phyloP scores from a whole-genome alignment of 148 eudicot species.

The Selenicereus undatus region DNA sequence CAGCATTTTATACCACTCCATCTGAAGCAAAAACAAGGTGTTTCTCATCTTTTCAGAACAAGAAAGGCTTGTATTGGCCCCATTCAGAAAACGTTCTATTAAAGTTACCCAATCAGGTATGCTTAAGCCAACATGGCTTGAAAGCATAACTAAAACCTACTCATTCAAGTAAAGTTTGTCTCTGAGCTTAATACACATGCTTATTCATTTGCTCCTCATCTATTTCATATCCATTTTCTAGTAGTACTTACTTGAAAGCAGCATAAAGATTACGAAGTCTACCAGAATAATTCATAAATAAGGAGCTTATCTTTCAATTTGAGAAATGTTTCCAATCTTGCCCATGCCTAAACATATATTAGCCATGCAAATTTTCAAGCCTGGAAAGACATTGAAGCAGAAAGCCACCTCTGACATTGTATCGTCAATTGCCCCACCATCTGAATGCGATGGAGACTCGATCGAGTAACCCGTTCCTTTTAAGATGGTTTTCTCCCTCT shows the following conservation, averaged over 20 bases:
- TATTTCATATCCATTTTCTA: background rate
- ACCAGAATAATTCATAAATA: background rate
- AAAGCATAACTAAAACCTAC: background rate
- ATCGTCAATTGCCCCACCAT: conserved; percentile 52
- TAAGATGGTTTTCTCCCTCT: conserved; percentile 80
- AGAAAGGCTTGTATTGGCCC: background rate
- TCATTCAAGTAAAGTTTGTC: background rate
- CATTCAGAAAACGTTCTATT: conserved; percentile 4
- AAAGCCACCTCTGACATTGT: conserved; percentile 71
- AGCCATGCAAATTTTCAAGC: background rate
- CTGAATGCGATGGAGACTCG: conserved; percentile 74
- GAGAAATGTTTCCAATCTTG: background rate
- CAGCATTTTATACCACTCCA: conserved; percentile 10
- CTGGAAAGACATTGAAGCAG: background rate
- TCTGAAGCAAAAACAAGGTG: conserved; percentile 7
- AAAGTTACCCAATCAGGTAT: conserved; percentile 3
- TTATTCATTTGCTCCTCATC: background rate
- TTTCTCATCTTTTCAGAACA: background rate
- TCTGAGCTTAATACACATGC: background rate
- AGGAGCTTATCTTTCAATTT: background rate
- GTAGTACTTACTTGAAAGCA: background rate
- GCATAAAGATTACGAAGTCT: too few relatives aligned
- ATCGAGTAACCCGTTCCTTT: conserved; percentile 58
- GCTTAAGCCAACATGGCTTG: background rate
- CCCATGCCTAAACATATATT: background rate